Evolutionary conservation across 2,329 filamentous ascomycete genomes (phyloP).

Genomic region (Metarhizium robertsii): DNA sequence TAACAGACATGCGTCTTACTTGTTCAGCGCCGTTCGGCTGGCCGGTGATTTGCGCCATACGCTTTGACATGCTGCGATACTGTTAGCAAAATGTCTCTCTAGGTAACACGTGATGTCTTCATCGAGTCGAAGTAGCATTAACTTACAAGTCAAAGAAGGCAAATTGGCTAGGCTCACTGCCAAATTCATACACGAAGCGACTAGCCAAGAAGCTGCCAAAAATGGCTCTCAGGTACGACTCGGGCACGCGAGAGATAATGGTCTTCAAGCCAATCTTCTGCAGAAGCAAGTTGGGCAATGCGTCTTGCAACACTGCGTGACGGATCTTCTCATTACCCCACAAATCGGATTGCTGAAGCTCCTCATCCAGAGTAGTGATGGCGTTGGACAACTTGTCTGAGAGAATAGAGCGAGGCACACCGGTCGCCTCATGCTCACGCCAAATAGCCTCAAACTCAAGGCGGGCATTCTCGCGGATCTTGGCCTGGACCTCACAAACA

Average conservation of each 20-base stretch:
- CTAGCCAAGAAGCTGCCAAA: conserved; percentile 94
- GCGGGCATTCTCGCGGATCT: conserved; percentile 81
- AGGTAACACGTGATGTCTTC: background rate
- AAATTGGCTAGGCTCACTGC: conserved; percentile 87
- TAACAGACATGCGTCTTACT: conserved; percentile 17
- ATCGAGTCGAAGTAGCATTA: background rate
- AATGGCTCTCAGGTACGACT: conserved; percentile 86
- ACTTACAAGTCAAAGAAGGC: conserved; percentile 97
- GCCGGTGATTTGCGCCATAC: conserved; percentile 40
- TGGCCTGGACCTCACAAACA: conserved; percentile 82
- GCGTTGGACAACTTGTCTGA: conserved; percentile 85
- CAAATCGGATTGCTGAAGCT: conserved; percentile 84
- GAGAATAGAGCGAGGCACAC: conserved; percentile 70
- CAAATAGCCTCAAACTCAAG: conserved; percentile 98
- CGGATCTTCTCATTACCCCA: conserved; percentile 80
- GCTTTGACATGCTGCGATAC: conserved; percentile 51
- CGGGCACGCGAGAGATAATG: conserved; percentile 78
- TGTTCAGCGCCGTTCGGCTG: conserved; percentile 16
- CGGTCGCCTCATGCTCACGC: conserved; percentile 81
- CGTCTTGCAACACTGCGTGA: conserved; percentile 69
- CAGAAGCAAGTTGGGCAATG: conserved; percentile 73
- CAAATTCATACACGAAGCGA: conserved; percentile 93
- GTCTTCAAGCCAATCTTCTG: conserved; percentile 86
- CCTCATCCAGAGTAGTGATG: conserved; percentile 94
- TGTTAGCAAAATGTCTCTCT: background rate